A percentile compares a stretch with the other conserved stretches of the same genome.
Conservation (phyloP, 257 asterid genomes). For the Solanum pinnatisectum region DNA sequence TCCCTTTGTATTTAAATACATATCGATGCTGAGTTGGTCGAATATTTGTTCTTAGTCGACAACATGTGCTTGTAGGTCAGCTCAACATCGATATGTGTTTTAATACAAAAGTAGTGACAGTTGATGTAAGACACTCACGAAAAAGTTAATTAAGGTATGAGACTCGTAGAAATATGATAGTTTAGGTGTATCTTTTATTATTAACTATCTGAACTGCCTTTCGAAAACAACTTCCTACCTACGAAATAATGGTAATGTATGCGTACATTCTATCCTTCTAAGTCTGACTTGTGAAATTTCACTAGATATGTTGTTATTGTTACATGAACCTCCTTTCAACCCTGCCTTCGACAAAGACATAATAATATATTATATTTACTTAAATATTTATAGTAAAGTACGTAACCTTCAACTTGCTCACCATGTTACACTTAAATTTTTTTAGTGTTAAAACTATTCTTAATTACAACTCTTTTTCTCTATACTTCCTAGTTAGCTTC, state of each 20-base stretch:
- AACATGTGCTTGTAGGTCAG: not conserved
- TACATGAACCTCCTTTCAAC: not conserved
- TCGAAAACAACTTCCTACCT: no score
- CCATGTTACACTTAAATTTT: not conserved
- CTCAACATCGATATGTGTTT: not conserved
- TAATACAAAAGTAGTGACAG: not conserved
- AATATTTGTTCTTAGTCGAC: not conserved
- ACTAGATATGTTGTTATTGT: no score
- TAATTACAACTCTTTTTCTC: not conserved
- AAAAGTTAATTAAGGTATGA: not conserved
- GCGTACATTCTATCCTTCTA: not conserved
- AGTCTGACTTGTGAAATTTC: rapidly evolving
- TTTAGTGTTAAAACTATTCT: not conserved
- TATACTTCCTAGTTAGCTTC: not conserved
- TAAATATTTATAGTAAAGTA: not conserved
- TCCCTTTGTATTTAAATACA: no score
- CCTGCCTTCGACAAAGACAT: not conserved
- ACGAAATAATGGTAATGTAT: no score
- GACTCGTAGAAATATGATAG: not conserved
- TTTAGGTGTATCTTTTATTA: no score
- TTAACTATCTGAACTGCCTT: not conserved
- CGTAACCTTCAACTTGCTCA: not conserved
- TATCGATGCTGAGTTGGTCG: no score
- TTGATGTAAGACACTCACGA: not conserved
- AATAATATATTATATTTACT: not conserved